These are phyloP conservation scores for Euptelea pleiosperma DNA, from an alignment of 164 flowering plant species.

Conservation along the genomic window DNA sequence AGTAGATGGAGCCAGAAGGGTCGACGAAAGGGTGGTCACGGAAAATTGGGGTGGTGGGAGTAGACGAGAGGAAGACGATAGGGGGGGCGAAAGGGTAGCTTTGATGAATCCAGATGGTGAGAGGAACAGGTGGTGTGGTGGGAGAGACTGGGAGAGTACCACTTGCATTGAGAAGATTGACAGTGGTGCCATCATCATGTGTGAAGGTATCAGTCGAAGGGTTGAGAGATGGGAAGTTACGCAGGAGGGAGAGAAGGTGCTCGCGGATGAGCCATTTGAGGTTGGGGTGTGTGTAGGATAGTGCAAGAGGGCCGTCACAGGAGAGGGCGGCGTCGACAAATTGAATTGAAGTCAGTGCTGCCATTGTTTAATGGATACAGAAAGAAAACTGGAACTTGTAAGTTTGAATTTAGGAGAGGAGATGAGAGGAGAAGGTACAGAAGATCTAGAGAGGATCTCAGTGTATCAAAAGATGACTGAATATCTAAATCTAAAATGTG, in stretches of 20 bases:
- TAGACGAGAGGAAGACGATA: constrained; percentile 28
- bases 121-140: constrained; percentile 22
- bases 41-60: constrained; percentile 14
- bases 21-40: constrained; percentile 47
- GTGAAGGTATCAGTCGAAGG: constrained; percentile 34
- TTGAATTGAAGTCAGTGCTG: constrained; percentile 23
- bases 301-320: constrained; percentile 23
- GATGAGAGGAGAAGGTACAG: not conserved
- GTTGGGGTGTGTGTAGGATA: constrained; percentile 45
- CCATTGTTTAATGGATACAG: constrained; percentile 21
- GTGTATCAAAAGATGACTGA: not conserved
- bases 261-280: constrained; percentile 50
- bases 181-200: constrained; percentile 49
- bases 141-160: constrained; percentile 34
- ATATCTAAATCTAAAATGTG: not conserved
- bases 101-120: constrained; percentile 59
- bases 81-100: constrained; percentile 50
- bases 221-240: constrained; percentile 38
- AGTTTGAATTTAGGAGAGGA: too few species aligned
- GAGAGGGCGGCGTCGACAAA: constrained; percentile 36
- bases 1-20: constrained; percentile 31
- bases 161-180: constrained; percentile 34
- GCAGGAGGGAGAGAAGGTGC: constrained; percentile 39
- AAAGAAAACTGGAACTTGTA: too few species aligned
- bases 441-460: not conserved